Evolutionary conservation across 495 filamentous ascomycete genomes (phyloP).

Genomic region (Chlorociboria aeruginascens): DNA sequence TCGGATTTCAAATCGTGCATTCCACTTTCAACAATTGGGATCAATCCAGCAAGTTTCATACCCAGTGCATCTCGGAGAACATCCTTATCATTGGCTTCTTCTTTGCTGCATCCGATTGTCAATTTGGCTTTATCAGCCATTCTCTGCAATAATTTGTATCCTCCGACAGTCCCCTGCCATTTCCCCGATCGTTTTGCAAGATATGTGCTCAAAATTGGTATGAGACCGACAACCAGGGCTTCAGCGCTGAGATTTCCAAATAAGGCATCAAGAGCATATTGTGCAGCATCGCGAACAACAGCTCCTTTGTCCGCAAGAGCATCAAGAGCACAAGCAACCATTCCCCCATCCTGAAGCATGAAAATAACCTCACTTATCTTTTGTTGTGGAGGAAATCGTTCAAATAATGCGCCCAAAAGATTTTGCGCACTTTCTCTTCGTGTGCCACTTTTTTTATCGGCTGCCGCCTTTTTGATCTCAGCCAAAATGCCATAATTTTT

Average conservation of each 20-base stretch:
- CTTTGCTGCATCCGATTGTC: conserved; percentile 58
- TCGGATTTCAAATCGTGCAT: conserved; percentile 96
- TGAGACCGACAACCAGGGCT: conserved; percentile 63
- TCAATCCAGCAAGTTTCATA: conserved; percentile 76
- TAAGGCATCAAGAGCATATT: conserved; percentile 88
- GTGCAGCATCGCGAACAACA: conserved; percentile 78
- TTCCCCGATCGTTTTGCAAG: conserved; percentile 72
- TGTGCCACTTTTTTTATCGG: conserved; percentile 86
- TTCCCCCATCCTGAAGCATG: conserved; percentile 62
- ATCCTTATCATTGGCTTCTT: conserved; percentile 77
- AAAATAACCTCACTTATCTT: conserved; percentile 71
- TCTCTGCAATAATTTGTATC: conserved; percentile 66
- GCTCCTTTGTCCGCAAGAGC: conserved; percentile 81
- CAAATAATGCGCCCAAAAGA: conserved; percentile 83
- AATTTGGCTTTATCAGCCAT: conserved; percentile 91
- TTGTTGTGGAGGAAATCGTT: conserved; percentile 70
- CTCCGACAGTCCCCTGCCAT: conserved; percentile 91
- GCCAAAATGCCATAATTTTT: conserved; percentile 57
- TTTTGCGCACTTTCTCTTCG: conserved; percentile 90
- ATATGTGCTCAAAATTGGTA: conserved; percentile 63
- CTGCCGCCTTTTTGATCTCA: conserved; percentile 71
- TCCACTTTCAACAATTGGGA: conserved; percentile 81
- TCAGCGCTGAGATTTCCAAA: conserved; percentile 70
- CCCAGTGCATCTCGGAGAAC: conserved; percentile 86
- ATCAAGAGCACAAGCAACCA: conserved; percentile 67